Base-by-base conservation (phyloP, 306 rosid genomes). In the Dryas octopetala region DNA sequence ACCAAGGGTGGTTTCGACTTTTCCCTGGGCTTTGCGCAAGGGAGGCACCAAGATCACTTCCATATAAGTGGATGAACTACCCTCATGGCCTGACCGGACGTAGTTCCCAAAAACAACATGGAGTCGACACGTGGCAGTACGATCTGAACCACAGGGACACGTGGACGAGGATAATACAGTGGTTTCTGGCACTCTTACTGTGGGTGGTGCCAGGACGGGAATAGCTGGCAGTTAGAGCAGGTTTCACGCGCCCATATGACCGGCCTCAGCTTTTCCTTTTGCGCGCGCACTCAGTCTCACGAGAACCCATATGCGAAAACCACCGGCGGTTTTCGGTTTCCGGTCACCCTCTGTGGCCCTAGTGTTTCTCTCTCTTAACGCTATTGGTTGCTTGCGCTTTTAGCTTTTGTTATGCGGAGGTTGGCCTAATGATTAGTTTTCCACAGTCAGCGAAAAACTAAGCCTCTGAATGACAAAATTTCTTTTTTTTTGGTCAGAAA, bases 161-260 rank as follows among this genome's bases (percentile, higher is more conserved):
- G 74, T 71, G 91, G 84, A 81, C 62, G 74, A 41, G 68, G 79
- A 68, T 69, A 62, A 78, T 73, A 73, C 70, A 9, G 58, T 28
- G 70, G 76, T 71, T 68, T 76, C 59, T 82, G 62, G 80, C 79
- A 55, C 28, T 52, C 1, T 74, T 12, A 63, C 79, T 45, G 7
- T 17, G 78, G 87, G 83, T 76, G 78, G 82, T 79, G 85, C 79
- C 90, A 84, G 90, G 77, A 78, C 62, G 74, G 85, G 55, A 71
- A 82, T 82, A 90, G 90, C 92, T 86, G 87, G 87, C 90, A 82
- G 95, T 89, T 89, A 85, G 75, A 80, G 74, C 80, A 76, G 84
- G 80, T 65, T 81, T 67, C 71, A 78, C 79, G 72, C 80, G 57
- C 83, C 77, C 76, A 68, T 60, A 71, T 71, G 79, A 55, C 75